These are phyloP conservation scores for Heliocybe sulcata DNA, from an alignment of 1,284 basidiomycete species.

Conservation along the genomic window DNA sequence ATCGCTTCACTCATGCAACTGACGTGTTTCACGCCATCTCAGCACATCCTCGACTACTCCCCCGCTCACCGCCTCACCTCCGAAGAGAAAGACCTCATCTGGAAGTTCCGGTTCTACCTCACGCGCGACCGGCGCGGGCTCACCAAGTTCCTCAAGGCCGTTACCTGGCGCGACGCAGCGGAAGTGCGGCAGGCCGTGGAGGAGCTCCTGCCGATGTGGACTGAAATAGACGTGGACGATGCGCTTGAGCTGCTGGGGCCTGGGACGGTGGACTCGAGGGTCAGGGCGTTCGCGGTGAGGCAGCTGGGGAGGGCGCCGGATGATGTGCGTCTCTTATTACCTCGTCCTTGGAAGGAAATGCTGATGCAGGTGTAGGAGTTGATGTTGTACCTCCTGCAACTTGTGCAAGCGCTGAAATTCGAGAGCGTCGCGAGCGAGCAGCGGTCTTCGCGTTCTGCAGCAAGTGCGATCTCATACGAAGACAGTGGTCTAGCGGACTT, in stretches of 20 bases:
- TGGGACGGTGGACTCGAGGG: constrained; percentile 83
- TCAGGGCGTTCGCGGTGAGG: constrained; percentile 90
- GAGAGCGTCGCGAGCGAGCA: constrained; percentile 75
- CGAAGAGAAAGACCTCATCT: constrained; percentile 93
- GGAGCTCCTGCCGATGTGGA: constrained; percentile 93
- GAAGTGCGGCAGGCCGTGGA: constrained; percentile 98
- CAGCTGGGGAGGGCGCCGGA: constrained; percentile 91
- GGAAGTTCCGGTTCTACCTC: constrained; percentile 98
- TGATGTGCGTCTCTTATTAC: constrained; percentile 51
- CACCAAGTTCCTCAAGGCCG: constrained; percentile 97
- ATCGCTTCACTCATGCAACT: too few relatives aligned
- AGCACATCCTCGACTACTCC: constrained; percentile 89
- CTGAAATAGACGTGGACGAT: constrained; percentile 94
- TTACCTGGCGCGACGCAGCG: constrained; percentile 93
- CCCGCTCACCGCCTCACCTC: constrained; percentile 85
- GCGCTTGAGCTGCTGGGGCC: constrained; percentile 94
- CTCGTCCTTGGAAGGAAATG: background rate
- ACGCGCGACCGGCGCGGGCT: constrained; percentile 84
- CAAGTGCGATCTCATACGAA: constrained; percentile 67
- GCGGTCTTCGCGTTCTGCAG: constrained; percentile 45
- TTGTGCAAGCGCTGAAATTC: constrained; percentile 97
- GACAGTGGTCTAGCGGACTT: constrained; percentile 88
- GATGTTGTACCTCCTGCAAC: constrained; percentile 87
- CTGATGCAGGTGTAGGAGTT: constrained; percentile 58
- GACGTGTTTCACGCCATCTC: background rate